phyloP scores from a whole-genome alignment of 257 asterid species.

The Nicotiana tabacum region DNA sequence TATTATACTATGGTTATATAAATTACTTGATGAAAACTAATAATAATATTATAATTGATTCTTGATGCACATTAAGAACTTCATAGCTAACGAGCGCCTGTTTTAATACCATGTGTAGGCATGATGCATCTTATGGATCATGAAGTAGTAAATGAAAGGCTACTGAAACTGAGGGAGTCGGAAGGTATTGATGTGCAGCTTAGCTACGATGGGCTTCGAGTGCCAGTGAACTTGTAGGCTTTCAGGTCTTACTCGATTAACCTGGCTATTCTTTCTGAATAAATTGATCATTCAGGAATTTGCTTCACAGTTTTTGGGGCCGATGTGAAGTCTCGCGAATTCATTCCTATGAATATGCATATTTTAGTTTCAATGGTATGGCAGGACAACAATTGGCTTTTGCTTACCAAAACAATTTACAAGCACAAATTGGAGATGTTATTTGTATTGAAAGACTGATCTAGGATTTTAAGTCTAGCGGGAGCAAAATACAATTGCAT shows the following conservation, averaged over 20 bases:
- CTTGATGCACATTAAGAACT: neutral
- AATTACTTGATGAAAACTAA: neutral
- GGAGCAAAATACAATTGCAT: neutral
- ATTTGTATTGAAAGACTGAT: neutral
- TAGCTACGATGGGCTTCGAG: slow-evolving; percentile 87
- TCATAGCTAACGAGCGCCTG: neutral
- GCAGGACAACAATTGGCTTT: neutral
- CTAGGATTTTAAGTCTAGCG: neutral
- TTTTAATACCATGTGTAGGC: slow-evolving; percentile 39
- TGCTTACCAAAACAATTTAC: neutral
- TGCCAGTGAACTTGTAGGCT: slow-evolving; percentile 51
- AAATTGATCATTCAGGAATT: neutral
- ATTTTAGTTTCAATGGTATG: neutral
- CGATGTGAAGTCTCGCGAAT: neutral
- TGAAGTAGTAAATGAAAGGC: slow-evolving; percentile 57
- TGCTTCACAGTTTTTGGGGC: neutral
- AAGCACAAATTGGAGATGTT: neutral
- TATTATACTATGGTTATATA: neutral
- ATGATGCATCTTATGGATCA: slow-evolving; percentile 99
- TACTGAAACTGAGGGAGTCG: slow-evolving; percentile 54
- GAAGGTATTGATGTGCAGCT: slow-evolving; percentile 86
- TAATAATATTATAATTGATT: neutral
- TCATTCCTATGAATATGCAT: neutral
- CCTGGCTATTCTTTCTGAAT: slow-evolving; percentile 5
- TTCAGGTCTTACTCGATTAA: neutral